phyloP scores from a whole-genome alignment of 805 yeast species.

The Blastobotrys peoriensis region DNA sequence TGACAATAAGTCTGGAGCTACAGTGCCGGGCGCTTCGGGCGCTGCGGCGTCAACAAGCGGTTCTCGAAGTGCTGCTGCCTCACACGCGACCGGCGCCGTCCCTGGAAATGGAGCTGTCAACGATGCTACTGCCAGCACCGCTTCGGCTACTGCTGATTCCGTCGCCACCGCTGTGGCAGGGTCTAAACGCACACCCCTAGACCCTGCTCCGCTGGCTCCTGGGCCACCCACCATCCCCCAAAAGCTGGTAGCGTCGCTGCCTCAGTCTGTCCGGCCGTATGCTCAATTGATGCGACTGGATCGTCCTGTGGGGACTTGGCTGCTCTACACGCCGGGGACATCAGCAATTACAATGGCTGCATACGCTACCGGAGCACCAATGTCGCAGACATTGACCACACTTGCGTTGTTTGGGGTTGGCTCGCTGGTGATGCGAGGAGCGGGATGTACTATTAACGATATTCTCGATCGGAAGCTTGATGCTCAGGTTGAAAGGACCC shows the following conservation, averaged over 20 bases:
- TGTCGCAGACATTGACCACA: conserved; percentile 54
- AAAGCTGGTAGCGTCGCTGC: conserved; percentile 40
- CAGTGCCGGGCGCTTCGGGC: too few species aligned
- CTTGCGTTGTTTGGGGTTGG: conserved; percentile 75
- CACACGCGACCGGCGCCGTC: neutral
- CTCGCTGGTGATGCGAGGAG: conserved; percentile 89
- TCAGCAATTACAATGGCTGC: conserved; percentile 96
- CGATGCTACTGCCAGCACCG: too few species aligned
- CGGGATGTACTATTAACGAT: conserved; percentile 96
- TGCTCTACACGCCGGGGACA: conserved; percentile 74
- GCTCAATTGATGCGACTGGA: conserved; percentile 89
- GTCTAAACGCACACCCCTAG: neutral
- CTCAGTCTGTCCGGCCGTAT: conserved; percentile 74
- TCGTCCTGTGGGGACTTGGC: conserved; percentile 92
- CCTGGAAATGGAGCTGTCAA: too few species aligned
- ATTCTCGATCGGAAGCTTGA: conserved; percentile 79
- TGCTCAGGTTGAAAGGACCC: conserved; percentile 77
- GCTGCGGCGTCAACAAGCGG: too few species aligned
- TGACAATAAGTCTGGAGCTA: too few species aligned
- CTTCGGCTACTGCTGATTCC: too few species aligned
- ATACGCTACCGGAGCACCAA: conserved; percentile 56
- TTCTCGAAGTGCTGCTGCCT: neutral
- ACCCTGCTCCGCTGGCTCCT: neutral
- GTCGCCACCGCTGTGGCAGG: too few species aligned
- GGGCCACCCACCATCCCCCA: conserved; percentile 25